A percentile compares a stretch with the other conserved stretches of the same genome.
Conservation (phyloP, 495 filamentous ascomycete genomes). For the Penicillium egyptiacum region DNA sequence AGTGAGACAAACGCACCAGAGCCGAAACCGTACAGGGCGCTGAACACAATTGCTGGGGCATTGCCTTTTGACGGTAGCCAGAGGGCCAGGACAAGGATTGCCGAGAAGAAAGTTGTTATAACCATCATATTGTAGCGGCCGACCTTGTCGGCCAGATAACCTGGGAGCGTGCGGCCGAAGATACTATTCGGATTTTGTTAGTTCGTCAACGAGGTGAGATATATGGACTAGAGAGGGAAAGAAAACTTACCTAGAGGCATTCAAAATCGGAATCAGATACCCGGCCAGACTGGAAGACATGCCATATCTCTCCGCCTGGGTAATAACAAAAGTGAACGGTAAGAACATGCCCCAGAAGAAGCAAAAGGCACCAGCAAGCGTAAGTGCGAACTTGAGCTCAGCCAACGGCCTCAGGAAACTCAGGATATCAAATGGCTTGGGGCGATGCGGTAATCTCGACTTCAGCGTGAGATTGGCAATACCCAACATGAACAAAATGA, state of each 20-base stretch:
- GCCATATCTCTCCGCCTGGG: constrained; percentile 56
- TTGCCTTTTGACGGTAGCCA: constrained; percentile 65
- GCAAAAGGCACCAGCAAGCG: constrained; percentile 54
- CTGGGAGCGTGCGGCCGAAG: constrained; percentile 71
- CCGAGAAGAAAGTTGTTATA: constrained; percentile 56
- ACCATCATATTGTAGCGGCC: constrained; percentile 77
- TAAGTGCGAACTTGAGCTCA: constrained; percentile 55
- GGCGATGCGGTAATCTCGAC: constrained; percentile 60
- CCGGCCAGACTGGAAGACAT: constrained; percentile 57
- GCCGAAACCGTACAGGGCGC: constrained; percentile 67
- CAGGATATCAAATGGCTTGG: constrained; percentile 49
- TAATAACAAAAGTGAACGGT: constrained; percentile 70
- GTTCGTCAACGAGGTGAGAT: not conserved
- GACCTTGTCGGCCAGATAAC: constrained; percentile 67
- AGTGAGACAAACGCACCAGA: constrained; percentile 72
- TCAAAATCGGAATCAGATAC: constrained; percentile 73
- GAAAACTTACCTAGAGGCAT: constrained; percentile 58
- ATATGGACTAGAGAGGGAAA: not conserved
- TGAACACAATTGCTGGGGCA: constrained; percentile 63
- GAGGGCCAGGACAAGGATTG: constrained; percentile 64
- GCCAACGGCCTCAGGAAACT: constrained; percentile 61
- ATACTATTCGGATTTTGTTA: constrained; percentile 41
- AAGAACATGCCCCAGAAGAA: constrained; percentile 74
- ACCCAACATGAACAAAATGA: constrained; percentile 63
- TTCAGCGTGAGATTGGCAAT: constrained; percentile 64